Conservation (phyloP, 108 stramenopile species). For the Cyclotella sp. region DNA sequence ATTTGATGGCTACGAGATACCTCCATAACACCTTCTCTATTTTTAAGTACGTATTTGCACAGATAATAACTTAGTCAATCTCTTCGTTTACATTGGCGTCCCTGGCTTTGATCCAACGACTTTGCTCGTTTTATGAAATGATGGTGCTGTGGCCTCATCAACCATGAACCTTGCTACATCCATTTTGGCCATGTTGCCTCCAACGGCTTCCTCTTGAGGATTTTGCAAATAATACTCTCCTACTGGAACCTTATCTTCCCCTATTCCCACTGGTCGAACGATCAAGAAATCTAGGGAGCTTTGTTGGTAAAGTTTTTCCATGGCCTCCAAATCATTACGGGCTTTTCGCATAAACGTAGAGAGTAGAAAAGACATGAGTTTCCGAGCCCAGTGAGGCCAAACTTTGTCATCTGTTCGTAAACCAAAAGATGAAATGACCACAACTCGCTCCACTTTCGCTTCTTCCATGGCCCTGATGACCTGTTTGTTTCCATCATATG, state of each 20-base stretch:
- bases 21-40: neutral
- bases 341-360: constrained; percentile 45
- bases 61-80: neutral
- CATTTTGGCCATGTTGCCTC: constrained; percentile 68
- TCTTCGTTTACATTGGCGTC: constrained; percentile 24
- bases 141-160: constrained; percentile 68
- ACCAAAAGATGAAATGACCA: constrained; percentile 66
- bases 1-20: no score
- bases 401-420: constrained; percentile 58
- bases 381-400: constrained; percentile 62
- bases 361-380: constrained; percentile 56
- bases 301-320: constrained; percentile 47
- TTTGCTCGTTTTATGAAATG: constrained; percentile 50
- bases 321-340: constrained; percentile 60
- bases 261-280: constrained; percentile 75
- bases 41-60: neutral
- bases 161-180: constrained; percentile 77
- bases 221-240: constrained; percentile 62
- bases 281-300: constrained; percentile 61
- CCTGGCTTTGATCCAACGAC: constrained; percentile 60
- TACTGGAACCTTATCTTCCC: constrained; percentile 56
- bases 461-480: constrained; percentile 67
- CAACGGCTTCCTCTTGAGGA: constrained; percentile 51
- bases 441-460: constrained; percentile 51
- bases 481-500: constrained; percentile 56